These are phyloP conservation scores for Aureobasidium subglaciale DNA, from an alignment of 2,329 filamentous ascomycete species.

Conservation along the genomic window DNA sequence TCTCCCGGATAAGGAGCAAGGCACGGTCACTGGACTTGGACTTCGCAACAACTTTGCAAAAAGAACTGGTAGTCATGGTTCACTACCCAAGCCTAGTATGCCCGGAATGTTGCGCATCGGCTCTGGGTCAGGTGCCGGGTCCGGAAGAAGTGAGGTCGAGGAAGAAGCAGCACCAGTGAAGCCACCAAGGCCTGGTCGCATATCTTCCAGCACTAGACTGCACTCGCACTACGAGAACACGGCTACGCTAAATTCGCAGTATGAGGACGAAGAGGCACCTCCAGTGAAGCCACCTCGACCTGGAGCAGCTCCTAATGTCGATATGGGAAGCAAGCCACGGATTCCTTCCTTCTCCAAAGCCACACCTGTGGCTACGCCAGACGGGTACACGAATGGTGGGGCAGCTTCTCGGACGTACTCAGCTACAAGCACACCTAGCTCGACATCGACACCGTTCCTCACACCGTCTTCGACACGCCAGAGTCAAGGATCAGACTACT, in stretches of 20 bases:
- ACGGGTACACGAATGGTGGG: conserved; percentile 10
- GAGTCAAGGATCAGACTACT: conserved; percentile 31
- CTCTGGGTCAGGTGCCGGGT: too few species aligned
- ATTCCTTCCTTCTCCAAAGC: conserved; percentile 14
- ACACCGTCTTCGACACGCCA: conserved; percentile 11
- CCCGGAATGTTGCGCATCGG: not conserved
- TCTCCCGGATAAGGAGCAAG: conserved; percentile 38
- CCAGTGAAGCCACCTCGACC: conserved; percentile 29
- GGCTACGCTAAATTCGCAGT: not conserved
- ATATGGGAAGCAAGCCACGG: conserved; percentile 15
- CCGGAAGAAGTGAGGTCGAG: conserved; percentile 20
- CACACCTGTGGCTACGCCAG: not conserved
- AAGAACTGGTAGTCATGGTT: conserved; percentile 15
- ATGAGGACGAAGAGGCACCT: conserved; percentile 27
- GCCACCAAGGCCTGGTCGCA: conserved; percentile 27
- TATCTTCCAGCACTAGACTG: not conserved
- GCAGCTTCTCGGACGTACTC: conserved; percentile 15
- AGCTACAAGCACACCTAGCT: conserved; percentile 10
- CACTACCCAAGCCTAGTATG: conserved; percentile 11
- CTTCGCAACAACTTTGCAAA: conserved; percentile 33
- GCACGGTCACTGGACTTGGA: conserved; percentile 41
- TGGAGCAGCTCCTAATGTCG: conserved; percentile 20
- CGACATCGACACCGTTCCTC: conserved; percentile 12
- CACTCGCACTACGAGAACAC: not conserved
- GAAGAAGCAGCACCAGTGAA: conserved; percentile 28